Base-by-base conservation (phyloP, 495 filamentous ascomycete species). In the Penicillium odoratum region DNA sequence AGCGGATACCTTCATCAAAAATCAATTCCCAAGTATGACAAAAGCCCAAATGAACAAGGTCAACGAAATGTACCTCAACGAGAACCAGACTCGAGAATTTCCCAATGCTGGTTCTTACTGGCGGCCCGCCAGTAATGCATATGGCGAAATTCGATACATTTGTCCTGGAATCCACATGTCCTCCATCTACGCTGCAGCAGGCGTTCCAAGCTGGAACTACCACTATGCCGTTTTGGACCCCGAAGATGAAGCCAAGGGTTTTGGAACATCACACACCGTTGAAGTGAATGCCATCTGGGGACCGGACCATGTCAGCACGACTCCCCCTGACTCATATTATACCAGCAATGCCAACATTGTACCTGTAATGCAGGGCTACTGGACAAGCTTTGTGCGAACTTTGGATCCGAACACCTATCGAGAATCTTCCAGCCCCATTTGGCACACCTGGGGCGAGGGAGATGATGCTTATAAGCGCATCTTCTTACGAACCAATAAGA, bases 61-160 rank as follows among this genome's bases (percentile, higher is more conserved):
- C 59, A 82, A 86, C 63, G 51, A 61, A 6, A 74, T 84, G 52
- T 92, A 89, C 70, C 82, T 87, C 33, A 68, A 70, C 53, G 51
- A 61, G 38, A 65, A 77, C 58, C 63, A 75, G 31, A 71, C 67
- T 3, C 59, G 64, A 5, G 55, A 36, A 56, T 85, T 77, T 64
- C 82, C 76, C 0, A 64, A 70, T 31, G 57, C 70, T 3, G 78
- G 78, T 1, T 66, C 72, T 18, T 86, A 82, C 71, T 88, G 84
- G 82, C 75, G 78, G 0, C 81, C 85, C n/a, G 74, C 80, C 13
- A 78, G 80, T 55, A 76, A 81, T 40, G 83, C 82, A 4, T 92
- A 90, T 63, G 88, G 87, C 25, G 85, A 91, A 60, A 78, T 90
- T 56, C 82, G 88, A n/a, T 91, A 91, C 71, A 86, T 77, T 63